Conservation (phyloP, 208 protist species). For the Leishmania tropica region DNA sequence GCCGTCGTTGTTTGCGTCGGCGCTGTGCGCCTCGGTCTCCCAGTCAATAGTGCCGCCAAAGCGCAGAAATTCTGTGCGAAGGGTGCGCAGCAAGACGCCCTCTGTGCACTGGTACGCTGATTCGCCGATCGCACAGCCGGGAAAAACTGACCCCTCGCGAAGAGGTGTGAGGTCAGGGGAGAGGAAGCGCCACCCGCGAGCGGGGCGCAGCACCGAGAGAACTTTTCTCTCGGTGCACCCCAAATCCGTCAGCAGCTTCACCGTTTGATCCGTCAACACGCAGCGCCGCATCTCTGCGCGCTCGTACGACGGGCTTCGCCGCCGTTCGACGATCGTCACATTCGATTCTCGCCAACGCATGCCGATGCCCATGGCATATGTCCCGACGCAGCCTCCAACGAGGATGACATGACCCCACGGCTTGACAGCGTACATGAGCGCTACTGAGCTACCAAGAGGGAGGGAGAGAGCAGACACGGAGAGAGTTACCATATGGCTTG, state of each 20-base stretch:
- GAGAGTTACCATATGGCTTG: not conserved
- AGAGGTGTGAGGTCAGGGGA: slow-evolving; percentile 46
- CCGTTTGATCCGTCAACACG: slow-evolving; percentile 64
- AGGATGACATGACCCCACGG: slow-evolving; percentile 82
- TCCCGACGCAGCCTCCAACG: slow-evolving; percentile 65
- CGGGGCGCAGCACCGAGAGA: slow-evolving; percentile 43
- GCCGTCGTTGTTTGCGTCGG: slow-evolving; percentile 66
- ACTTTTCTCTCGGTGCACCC: slow-evolving; percentile 62
- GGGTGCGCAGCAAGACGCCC: slow-evolving; percentile 55
- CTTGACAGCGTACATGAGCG: slow-evolving; percentile 85
- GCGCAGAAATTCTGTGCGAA: slow-evolving; percentile 76
- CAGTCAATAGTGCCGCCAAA: slow-evolving; percentile 75
- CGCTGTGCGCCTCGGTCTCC: slow-evolving; percentile 60
- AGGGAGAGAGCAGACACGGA: slow-evolving; percentile 18
- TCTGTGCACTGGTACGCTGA: slow-evolving; percentile 70
- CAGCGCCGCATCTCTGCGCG: slow-evolving; percentile 43
- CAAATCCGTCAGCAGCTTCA: slow-evolving; percentile 76
- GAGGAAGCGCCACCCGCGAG: slow-evolving; percentile 70
- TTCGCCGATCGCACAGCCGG: slow-evolving; percentile 72
- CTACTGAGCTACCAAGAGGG: slow-evolving; percentile 4
- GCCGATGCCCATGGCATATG: slow-evolving; percentile 81
- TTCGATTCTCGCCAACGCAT: slow-evolving; percentile 88
- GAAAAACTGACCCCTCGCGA: slow-evolving; percentile 55
- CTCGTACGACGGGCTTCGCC: slow-evolving; percentile 54
- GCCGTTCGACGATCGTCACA: slow-evolving; percentile 69